These are phyloP conservation scores for Betula pendula DNA, from an alignment of 306 rosid genomes.

Conservation along the genomic window DNA sequence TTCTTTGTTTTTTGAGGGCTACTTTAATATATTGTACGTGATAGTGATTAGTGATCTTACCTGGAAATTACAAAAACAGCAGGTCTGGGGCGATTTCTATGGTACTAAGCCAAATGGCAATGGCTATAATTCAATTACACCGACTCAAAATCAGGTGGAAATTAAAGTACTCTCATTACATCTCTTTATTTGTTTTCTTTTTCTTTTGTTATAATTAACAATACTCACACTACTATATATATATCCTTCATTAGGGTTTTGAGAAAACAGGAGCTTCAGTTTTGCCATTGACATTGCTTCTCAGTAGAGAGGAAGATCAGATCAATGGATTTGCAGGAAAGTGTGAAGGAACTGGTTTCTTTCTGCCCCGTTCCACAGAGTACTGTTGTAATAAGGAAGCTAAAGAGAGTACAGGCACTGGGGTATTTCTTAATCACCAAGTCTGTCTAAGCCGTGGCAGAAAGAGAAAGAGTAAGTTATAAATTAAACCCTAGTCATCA, in stretches of 20 bases:
- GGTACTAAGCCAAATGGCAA: too few species aligned
- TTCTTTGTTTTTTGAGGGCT: too few species aligned
- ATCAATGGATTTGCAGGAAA: not conserved
- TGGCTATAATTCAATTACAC: too few species aligned
- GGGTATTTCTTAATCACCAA: not conserved
- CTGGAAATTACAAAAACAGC: too few species aligned
- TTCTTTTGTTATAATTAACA: too few species aligned
- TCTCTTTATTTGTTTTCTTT: too few species aligned
- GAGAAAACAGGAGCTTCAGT: not conserved
- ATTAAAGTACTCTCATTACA: too few species aligned
- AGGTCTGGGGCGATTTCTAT: too few species aligned
- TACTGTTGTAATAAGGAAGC: not conserved
- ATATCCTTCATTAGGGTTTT: not conserved
- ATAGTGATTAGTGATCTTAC: too few species aligned
- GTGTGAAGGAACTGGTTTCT: slow-evolving; percentile 23
- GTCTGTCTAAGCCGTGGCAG: not conserved
- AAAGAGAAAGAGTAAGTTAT: slow-evolving; percentile 7
- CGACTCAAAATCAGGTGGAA: too few species aligned
- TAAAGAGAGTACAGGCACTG: not conserved
- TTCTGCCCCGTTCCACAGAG: slow-evolving; percentile 16
- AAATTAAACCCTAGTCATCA: not conserved
- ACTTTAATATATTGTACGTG: too few species aligned
- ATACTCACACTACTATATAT: too few species aligned
- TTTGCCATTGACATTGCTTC: not conserved
- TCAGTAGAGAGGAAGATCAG: not conserved